A percentile compares a stretch with the other conserved stretches of the same genome.
Evolutionary conservation across 2,329 filamentous ascomycete genomes (phyloP).

Genomic region (Monilinia polystroma): DNA sequence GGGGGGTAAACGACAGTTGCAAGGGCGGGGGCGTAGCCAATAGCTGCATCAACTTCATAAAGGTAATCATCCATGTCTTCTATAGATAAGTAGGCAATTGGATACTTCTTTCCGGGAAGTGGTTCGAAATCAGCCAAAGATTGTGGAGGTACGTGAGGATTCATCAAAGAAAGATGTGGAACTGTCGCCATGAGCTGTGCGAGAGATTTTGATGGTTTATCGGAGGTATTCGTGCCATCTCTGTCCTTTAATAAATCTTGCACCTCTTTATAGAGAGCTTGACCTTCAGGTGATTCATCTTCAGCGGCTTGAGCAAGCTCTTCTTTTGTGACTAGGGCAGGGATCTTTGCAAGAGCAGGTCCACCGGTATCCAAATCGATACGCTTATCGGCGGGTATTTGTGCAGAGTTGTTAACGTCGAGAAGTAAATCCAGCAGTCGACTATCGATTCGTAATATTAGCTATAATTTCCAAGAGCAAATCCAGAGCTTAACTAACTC

Average conservation of each 20-base stretch:
- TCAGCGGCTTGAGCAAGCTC: constrained; percentile 32
- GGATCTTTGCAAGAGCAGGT: constrained; percentile 31
- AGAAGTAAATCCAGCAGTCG: constrained; percentile 85
- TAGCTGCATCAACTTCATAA: constrained; percentile 51
- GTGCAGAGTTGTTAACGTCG: constrained; percentile 81
- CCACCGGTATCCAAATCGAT: constrained; percentile 60
- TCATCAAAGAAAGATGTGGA: constrained; percentile 33
- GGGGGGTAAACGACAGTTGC: constrained; percentile 42
- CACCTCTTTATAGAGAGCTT: constrained; percentile 36
- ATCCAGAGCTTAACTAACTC: constrained; percentile 61
- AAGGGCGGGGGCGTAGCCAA: constrained; percentile 36
- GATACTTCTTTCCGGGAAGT: constrained; percentile 52
- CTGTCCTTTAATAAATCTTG: constrained; percentile 33
- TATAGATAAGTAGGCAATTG: constrained; percentile 65
- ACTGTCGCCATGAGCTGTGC: constrained; percentile 32
- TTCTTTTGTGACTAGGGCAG: constrained; percentile 33
- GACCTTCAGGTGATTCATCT: constrained; percentile 33
- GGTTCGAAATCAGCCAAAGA: constrained; percentile 41
- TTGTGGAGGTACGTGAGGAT: constrained; percentile 37
- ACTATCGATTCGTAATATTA: constrained; percentile 48
- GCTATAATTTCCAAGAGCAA: constrained; percentile 2
- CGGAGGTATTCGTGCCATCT: constrained; percentile 23
- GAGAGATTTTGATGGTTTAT: constrained; percentile 36
- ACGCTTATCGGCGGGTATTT: constrained; percentile 72
- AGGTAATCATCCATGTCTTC: constrained; percentile 75